phyloP scores from a whole-genome alignment of 1,139 yeast species.

The Nakaseomyces delphensis region DNA sequence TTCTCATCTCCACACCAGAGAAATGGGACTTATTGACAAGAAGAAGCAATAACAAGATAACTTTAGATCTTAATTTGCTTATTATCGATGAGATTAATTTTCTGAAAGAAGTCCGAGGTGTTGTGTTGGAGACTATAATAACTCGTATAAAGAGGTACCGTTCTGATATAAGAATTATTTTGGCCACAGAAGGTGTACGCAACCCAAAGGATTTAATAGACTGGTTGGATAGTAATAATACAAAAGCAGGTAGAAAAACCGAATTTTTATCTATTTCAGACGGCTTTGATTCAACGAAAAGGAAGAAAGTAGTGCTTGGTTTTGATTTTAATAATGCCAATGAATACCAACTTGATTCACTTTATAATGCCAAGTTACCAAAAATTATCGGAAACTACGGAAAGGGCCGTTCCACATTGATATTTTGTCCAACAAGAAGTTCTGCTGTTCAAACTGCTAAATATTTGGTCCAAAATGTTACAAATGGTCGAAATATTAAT shows the following conservation, averaged over 20 bases:
- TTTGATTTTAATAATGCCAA: slow-evolving; percentile 34
- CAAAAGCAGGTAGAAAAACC: slow-evolving; percentile 23
- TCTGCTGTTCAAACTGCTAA: slow-evolving; percentile 42
- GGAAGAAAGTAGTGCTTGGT: slow-evolving; percentile 39
- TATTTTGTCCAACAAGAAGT: slow-evolving; percentile 48
- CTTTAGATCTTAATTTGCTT: slow-evolving; percentile 36
- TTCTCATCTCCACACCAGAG: slow-evolving; percentile 49
- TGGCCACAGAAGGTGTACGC: slow-evolving; percentile 48
- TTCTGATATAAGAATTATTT: slow-evolving; percentile 38
- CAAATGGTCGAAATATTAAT: slow-evolving; percentile 2
- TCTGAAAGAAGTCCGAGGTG: slow-evolving; percentile 42
- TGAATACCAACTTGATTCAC: slow-evolving; percentile 39
- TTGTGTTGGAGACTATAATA: slow-evolving; percentile 44
- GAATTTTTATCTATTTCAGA: slow-evolving; percentile 38
- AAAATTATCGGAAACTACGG: slow-evolving; percentile 34
- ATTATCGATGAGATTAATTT: slow-evolving; percentile 47
- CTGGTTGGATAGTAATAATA: slow-evolving; percentile 35
- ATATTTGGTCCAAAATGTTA: slow-evolving; percentile 26
- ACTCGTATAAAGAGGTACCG: slow-evolving; percentile 44
- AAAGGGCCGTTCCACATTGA: slow-evolving; percentile 37
- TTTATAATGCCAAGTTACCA: slow-evolving; percentile 33
- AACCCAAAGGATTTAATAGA: slow-evolving; percentile 42
- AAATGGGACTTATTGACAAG: slow-evolving; percentile 50
- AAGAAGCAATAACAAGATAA: slow-evolving; percentile 40
- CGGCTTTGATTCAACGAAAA: slow-evolving; percentile 39